A percentile compares a stretch with the other conserved stretches of the same genome.
Conservation (phyloP, 2,329 filamentous ascomycete species). For the Alternaria sp. region DNA sequence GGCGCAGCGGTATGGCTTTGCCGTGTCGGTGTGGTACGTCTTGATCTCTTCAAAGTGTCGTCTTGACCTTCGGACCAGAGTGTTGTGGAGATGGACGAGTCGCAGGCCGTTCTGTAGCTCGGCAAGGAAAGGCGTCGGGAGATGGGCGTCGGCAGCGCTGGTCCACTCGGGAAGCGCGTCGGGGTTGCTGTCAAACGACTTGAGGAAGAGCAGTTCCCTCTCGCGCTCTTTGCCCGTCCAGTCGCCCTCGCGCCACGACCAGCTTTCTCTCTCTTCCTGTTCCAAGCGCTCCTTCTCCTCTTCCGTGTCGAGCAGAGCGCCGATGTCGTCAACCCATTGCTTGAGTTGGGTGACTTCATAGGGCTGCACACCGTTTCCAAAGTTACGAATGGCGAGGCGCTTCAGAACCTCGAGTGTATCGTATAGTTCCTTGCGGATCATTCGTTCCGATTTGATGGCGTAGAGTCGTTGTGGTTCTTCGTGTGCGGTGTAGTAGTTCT, state of each 20-base stretch:
- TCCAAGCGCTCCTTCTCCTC: conserved; percentile 79
- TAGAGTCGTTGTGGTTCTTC: conserved; percentile 85
- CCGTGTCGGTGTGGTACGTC: conserved; percentile 87
- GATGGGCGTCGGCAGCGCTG: conserved; percentile 60
- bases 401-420: conserved; percentile 90
- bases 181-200: conserved; percentile 71
- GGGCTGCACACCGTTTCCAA: conserved; percentile 79
- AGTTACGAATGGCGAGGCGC: conserved; percentile 87
- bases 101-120: conserved; percentile 79
- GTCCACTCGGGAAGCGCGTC: conserved; percentile 73
- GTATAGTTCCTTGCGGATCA: conserved; percentile 83
- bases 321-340: conserved; percentile 81
- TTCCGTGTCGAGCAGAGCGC: conserved; percentile 77
- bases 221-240: conserved; percentile 77
- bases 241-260: conserved; percentile 81
- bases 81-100: conserved; percentile 89
- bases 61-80: conserved; percentile 82
- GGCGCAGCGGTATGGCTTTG: conserved; percentile 90
- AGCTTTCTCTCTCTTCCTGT: conserved; percentile 72
- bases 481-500: conserved; percentile 95
- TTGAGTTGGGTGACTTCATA: conserved; percentile 80
- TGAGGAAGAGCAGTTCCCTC: conserved; percentile 82
- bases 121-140: conserved; percentile 76
- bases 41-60: conserved; percentile 90
- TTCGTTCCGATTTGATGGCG: conserved; percentile 84